Percentiles rank a stretch among this genome's conserved stretches.
Evolutionary conservation across 768 basidiomycete genomes (phyloP).

Genomic region (Hydnum rufescens): DNA sequence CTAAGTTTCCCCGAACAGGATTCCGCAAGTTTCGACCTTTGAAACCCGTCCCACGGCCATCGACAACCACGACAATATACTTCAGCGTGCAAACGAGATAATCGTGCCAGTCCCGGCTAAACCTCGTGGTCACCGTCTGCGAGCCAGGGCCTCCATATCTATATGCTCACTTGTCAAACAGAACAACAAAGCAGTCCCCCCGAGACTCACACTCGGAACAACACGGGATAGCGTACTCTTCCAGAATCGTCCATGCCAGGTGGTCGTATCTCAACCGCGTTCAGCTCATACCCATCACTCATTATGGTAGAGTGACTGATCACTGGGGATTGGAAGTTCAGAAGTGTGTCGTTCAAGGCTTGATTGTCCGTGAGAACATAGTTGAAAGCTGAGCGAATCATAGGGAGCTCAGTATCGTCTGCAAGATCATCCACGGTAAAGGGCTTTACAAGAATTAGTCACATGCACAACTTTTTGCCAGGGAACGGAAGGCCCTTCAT

Average conservation of each 20-base stretch:
- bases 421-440: not conserved
- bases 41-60: constrained; percentile 86
- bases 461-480: constrained; percentile 64
- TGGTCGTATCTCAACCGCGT: constrained; percentile 79
- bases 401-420: too few relatives aligned
- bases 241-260: constrained; percentile 88
- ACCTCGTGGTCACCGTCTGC: constrained; percentile 53
- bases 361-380: constrained; percentile 56
- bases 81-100: constrained; percentile 64
- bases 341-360: constrained; percentile 38
- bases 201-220: constrained; percentile 55
- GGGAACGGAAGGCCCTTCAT: constrained; percentile 65
- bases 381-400: constrained; percentile 24
- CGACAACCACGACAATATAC: constrained; percentile 74
- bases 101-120: constrained; percentile 64
- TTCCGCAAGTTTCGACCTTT: constrained; percentile 73
- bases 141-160: constrained; percentile 85
- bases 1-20: constrained; percentile 73
- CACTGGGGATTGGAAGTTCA: constrained; percentile 50
- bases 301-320: constrained; percentile 50
- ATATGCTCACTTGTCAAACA: constrained; percentile 2
- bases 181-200: not conserved
- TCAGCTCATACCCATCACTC: constrained; percentile 71
- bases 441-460: constrained; percentile 25
- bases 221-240: constrained; percentile 85